Base-by-base conservation (phyloP, 768 basidiomycete genomes). In the Naganishia kalamii region DNA sequence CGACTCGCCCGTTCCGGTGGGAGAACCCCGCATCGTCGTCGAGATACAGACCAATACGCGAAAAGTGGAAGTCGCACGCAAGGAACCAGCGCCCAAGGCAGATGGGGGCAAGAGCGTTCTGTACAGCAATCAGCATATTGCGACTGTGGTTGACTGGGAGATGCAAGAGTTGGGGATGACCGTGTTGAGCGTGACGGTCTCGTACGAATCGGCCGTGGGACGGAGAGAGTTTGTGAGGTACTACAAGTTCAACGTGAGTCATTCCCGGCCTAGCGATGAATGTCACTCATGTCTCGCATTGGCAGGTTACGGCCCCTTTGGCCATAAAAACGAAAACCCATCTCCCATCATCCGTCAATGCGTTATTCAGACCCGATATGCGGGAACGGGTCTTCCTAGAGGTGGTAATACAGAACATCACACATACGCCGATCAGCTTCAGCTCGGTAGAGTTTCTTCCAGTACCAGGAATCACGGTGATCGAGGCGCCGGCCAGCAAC, bases 241-340 rank as follows among this genome's bases (percentile, higher is more conserved):
- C 78, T 91, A 92, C 80, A 92, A 92, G 74, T 94, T 93, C 78
- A 85, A 84, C 52, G 90, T 93, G 73, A 75, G 88, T 83, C 30
- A n/a, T n/a, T n/a, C n/a, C n/a, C n/a, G n/a, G n/a, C n/a, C n/a
- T n/a, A n/a, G n/a, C n/a, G n/a, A n/a, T n/a, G n/a, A n/a, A n/a
- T n/a, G n/a, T n/a, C n/a, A 47, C 25, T 10, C 37, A 10, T 27
- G n/a, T 1, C 32, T 62, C 6, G 37, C 32, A 19, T 50, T 12
- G 13, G 23, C 69, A 94, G 90, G 91, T 92, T 27, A 88, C 87
- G n/a, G 93, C 94, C 70, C 93, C 93, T 0, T 80, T 97, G 15
- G 90, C 90, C 0, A 92, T 97, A 65, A 94, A 94, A 79, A 96
- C 92, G 15, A 93, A 93, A 76, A 90, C 94, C 0, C 90, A 96